Base-by-base conservation (phyloP, 495 filamentous ascomycete species). In the Penicillium subrubescens region DNA sequence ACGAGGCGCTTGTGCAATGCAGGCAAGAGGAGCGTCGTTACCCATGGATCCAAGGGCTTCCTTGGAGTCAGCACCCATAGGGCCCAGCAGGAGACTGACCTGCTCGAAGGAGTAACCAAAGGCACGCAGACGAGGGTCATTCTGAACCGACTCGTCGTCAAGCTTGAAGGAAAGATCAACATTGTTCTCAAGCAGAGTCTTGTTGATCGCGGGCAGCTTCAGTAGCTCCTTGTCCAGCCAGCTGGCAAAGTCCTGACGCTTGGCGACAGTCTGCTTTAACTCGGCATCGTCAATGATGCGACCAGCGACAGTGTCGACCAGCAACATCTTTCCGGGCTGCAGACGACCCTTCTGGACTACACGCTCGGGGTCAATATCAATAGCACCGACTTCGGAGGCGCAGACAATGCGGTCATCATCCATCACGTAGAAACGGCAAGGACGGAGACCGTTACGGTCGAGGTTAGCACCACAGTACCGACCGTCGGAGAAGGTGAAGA, bases 11-110 rank as follows among this genome's bases (percentile, higher is more conserved):
- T 89, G 85, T 33, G 95, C 90, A 66, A 99, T 85, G 76, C 94
- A 97, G 31, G 95, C 95, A 67, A 99, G 80, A 17, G 95, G 95
- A 43, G 93, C 92, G 83, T 99, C 95, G 75, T 99, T 99, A 68
- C 95, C 95, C 95, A 99, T 99, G 60, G 95, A 99, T 37, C 95
- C 95, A 31, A 99, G 85, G n/a, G 95, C 96, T 78, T 99, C 95
- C 81, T 99, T 99, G 53, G 97, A 96, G 67, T 99, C 95, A 31
- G 94, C 93, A 61, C 93, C 95, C 95, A 99, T 99, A 10, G 95
- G 95, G 23, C 90, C 96, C 31, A 99, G 86, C 11, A 99, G 82
- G 75, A 99, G 79, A 76, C 90, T 96, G 74, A 99, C 91, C 75
- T 99, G 95, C 78, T 99, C 95, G 64, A 97, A 92, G 33, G 95